These are phyloP conservation scores for Kodamaea hsintzibuensis DNA, from an alignment of 805 yeast genomes.

Conservation along the genomic window DNA sequence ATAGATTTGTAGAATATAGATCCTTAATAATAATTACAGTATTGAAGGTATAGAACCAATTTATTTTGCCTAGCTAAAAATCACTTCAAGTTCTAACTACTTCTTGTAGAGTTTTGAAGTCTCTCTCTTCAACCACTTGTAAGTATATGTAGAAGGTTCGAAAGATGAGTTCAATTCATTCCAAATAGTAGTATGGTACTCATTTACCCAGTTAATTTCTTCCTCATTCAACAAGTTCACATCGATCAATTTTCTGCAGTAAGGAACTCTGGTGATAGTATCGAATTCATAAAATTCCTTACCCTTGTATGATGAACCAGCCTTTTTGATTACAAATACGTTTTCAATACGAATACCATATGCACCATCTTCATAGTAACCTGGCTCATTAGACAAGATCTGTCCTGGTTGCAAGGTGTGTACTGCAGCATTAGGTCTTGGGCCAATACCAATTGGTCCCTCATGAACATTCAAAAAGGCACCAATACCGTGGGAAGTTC, in stretches of 20 bases:
- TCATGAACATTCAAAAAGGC: constrained; percentile 62
- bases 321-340: constrained; percentile 48
- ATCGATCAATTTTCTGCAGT: constrained; percentile 76
- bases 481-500: constrained; percentile 69
- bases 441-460: constrained; percentile 64
- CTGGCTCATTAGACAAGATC: constrained; percentile 61
- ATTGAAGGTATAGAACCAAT: no score
- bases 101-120: constrained; percentile 28
- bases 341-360: constrained; percentile 60
- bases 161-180: constrained; percentile 44
- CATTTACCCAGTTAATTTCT: constrained; percentile 70
- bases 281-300: constrained; percentile 68
- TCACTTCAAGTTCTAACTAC: background rate
- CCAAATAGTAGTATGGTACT: constrained; percentile 62
- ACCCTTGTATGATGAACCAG: constrained; percentile 50
- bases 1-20: background rate
- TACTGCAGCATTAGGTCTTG: constrained; percentile 49
- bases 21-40: no score
- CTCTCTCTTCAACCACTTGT: constrained; percentile 53
- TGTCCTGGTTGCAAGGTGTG: constrained; percentile 52
- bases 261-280: constrained; percentile 83
- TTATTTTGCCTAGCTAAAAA: background rate
- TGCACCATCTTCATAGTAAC: constrained; percentile 58
- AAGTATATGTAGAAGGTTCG: constrained; percentile 37
- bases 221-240: constrained; percentile 50